Evolutionary conservation across 148 eudicot genomes (phyloP).

Genomic region (Rhododendron molle): DNA sequence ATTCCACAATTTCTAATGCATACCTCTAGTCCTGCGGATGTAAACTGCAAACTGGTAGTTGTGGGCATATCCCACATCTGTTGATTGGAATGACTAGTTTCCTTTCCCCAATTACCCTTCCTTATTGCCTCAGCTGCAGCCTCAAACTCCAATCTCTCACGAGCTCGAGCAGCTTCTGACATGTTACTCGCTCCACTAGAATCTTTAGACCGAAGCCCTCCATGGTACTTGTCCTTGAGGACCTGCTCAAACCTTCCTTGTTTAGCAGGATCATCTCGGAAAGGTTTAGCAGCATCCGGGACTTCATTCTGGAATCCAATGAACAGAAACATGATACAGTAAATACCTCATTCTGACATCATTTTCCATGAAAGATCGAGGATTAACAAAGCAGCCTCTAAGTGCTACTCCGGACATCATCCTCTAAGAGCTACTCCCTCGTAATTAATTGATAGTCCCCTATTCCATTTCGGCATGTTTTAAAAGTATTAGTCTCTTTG

Average conservation of each 20-base stretch:
- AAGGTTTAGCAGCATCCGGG: conserved; percentile 60
- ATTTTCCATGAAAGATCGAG: not conserved
- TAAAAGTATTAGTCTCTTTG: not conserved
- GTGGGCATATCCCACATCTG: conserved; percentile 43
- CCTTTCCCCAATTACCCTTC: conserved; percentile 51
- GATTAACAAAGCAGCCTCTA: not conserved
- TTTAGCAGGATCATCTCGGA: conserved; percentile 74
- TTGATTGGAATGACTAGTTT: conserved; percentile 41
- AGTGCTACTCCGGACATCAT: not conserved
- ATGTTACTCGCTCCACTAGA: conserved; percentile 64
- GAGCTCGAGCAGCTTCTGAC: conserved; percentile 94
- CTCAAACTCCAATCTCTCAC: conserved; percentile 93
- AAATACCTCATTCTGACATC: not conserved
- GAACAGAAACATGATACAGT: not conserved
- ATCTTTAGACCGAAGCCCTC: conserved; percentile 83
- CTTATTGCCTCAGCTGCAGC: conserved; percentile 71
- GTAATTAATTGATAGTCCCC: not conserved
- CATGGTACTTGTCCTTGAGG: conserved; percentile 79
- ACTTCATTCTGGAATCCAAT: conserved; percentile 40
- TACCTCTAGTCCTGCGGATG: conserved; percentile 68
- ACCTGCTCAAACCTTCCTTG: conserved; percentile 92
- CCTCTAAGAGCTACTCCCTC: not conserved
- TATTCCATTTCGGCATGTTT: not conserved
- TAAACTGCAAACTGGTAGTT: conserved; percentile 64
- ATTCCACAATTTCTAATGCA: conserved; percentile 13